Evolutionary conservation across 1,284 basidiomycete genomes (phyloP), one percentile per base, ranked within the genome.

Genomic region (Taiwanofungus camphoratus): DNA sequence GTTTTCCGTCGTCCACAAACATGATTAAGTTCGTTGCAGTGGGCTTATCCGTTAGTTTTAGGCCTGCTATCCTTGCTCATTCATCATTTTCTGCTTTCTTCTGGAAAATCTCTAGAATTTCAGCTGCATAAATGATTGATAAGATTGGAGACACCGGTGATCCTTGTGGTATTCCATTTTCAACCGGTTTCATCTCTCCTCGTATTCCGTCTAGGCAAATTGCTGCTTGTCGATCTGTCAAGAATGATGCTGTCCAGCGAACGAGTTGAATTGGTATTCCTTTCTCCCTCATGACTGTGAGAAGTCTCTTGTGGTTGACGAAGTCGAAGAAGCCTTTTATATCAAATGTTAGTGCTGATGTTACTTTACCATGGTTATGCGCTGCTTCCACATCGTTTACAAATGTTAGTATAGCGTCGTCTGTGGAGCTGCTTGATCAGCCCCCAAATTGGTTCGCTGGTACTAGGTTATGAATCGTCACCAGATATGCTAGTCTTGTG

Each of bases 371-470:
- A 16, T 45, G 43, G 20, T 45, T 37, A 12, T 37, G 37, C 2
- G 43, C 38, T 4, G 43, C 43, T 15, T 45, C 43, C 2, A 45
- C 26, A 33, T 45, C 38, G 19, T 45, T 20, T 20, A 26, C 36
- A 19, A 45, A 51, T 22, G 24, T 42, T 7, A 21, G 49, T 46
- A 37, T 46, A 18, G 22, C 53, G 13, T 19, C 42, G 13, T 39
- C 38, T 9, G 38, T 50, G 9, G 51, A 51, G 24, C 41, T 42
- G 8, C 44, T 40, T 13, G 46, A 42, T 6, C 50, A 8, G 2
- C 44, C 52, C 27, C 54, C 52, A 35, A 56, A 57, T 23, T 57
- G 55, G 9, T 45, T 44, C 6, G 22, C 29, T 3, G 54, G 49
- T 35, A 56, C 27, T 12, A 53, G 46, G 30, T 42, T 26, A 21